phyloP scores from a whole-genome alignment of 2,329 filamentous ascomycete species.

The Tolypocladium amazonense region DNA sequence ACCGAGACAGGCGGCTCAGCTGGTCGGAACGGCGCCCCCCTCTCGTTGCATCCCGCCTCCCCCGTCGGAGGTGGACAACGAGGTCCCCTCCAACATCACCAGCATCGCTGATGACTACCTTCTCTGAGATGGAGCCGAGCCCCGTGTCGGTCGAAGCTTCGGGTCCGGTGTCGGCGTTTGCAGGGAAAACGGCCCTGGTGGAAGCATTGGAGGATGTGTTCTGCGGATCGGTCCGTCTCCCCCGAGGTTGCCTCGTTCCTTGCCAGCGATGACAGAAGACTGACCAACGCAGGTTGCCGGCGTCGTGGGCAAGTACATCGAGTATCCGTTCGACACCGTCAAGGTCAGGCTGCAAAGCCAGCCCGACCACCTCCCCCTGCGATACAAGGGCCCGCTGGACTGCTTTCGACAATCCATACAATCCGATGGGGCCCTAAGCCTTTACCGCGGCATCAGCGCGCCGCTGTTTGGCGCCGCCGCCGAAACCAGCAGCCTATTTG shows the following conservation, averaged over 20 bases:
- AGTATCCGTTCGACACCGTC: constrained; percentile 97
- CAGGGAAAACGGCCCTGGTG: constrained; percentile 30
- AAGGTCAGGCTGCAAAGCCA: constrained; percentile 98
- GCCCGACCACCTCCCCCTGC: constrained; percentile 69
- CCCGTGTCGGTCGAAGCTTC: constrained; percentile 17
- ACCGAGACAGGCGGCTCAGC: neutral
- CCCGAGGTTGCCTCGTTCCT: neutral
- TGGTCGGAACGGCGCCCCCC: neutral
- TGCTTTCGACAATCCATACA: constrained; percentile 83
- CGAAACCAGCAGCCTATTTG: constrained; percentile 86
- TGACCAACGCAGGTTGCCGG: constrained; percentile 54
- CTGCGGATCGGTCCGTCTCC: constrained; percentile 66
- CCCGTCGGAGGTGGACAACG: neutral
- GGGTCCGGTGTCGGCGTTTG: constrained; percentile 16
- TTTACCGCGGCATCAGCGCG: constrained; percentile 90
- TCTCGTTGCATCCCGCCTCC: neutral
- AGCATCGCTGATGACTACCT: neutral
- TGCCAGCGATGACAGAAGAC: neutral
- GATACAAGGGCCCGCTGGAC: constrained; percentile 79
- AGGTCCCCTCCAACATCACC: neutral
- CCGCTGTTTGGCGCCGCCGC: constrained; percentile 84
- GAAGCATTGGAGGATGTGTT: constrained; percentile 78
- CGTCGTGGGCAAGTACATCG: constrained; percentile 87
- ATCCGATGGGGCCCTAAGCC: constrained; percentile 65
- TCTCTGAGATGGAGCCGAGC: constrained; percentile 17